Evolutionary conservation across 2,329 filamentous ascomycete species (phyloP), one percentile per base, ranked within the genome.

Genomic region (Leptodontidium sp.): DNA sequence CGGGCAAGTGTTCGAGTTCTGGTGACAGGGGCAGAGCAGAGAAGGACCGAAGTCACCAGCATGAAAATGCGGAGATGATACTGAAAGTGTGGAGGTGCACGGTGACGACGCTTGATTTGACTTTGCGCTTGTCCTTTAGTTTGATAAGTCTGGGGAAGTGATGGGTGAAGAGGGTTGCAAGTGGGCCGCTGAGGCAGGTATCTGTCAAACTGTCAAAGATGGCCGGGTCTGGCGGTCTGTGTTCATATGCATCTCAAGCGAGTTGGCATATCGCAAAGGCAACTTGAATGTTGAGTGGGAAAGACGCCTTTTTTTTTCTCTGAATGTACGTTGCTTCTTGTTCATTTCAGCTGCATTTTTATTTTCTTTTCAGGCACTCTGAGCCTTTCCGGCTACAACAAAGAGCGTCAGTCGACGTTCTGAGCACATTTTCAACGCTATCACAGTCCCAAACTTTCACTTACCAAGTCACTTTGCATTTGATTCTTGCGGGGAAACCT

Each of bases 41-140:
- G 50, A 62, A 68, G 69, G 69, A 67, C 69, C 67, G 69, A 71
- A 64, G 55, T 32, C 21, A 29, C 53, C 43, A 55, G 52, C 53
- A 52, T 62, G 50, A 49, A n/a, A 58, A 64, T 61, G 66, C 64
- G 61, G 69, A 68, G 64, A 57, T 50, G 66, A 65, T 66, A 26
- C 50, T 67, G 38, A 52, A 61, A 59, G 52, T 67, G 64, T 57
- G 69, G 69, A 68, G 64, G 64, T 68, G 65, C 53, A 65, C 49
- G 32, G 57, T 47, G 17, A 49, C 43, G 61, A 64, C 24, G 47
- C 47, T 45, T 53, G 35, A 64, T 64, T 49, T 45, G 61, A 35
- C 35, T 53, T 12, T 49, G 21, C 38, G 47, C 32, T 64, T 43
- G 49, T 43, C 26, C 26, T 52, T 43, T 21, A 29, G 2, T 26